A percentile compares a stretch with the other conserved stretches of the same genome.
phyloP scores from a whole-genome alignment of 805 yeast genomes.

The Candida vartiovaarae region DNA sequence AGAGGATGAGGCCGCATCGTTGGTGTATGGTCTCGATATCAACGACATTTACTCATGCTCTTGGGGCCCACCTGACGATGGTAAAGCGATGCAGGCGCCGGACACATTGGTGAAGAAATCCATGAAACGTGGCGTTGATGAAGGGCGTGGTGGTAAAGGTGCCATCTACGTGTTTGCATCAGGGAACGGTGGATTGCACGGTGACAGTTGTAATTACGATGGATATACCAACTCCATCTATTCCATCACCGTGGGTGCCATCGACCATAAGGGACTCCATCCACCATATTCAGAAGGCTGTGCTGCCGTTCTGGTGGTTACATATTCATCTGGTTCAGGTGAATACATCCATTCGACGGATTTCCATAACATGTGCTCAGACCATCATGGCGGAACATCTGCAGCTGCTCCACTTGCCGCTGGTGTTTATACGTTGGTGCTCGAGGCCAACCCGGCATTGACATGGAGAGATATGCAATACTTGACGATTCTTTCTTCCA shows the following conservation, averaged over 20 bases:
- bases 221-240: conserved; percentile 95
- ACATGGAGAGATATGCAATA: conserved; percentile 97
- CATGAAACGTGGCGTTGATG: conserved; percentile 71
- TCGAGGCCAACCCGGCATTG: conserved; percentile 76
- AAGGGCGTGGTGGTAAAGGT: conserved; percentile 79
- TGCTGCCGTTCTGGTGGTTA: conserved; percentile 89
- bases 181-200: conserved; percentile 82
- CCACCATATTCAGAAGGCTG: conserved; percentile 91
- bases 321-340: conserved; percentile 87
- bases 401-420: conserved; percentile 99
- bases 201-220: conserved; percentile 92
- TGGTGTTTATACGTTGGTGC: conserved; percentile 80
- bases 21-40: conserved; percentile 69
- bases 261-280: conserved; percentile 79
- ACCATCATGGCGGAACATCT: conserved; percentile 89
- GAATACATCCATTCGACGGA: conserved; percentile 89
- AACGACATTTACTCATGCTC: conserved; percentile 96
- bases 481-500: conserved; percentile 63
- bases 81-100: conserved; percentile 80
- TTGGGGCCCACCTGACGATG: conserved; percentile 98
- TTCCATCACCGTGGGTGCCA: conserved; percentile 91
- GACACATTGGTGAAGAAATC: conserved; percentile 73
- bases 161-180: conserved; percentile 91
- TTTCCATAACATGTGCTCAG: conserved; percentile 59
- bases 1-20: conserved; percentile 87